Percentiles rank a stretch among this genome's conserved stretches.
phyloP scores from a whole-genome alignment of 1,284 basidiomycete genomes.

The Leccinum ponderosum region DNA sequence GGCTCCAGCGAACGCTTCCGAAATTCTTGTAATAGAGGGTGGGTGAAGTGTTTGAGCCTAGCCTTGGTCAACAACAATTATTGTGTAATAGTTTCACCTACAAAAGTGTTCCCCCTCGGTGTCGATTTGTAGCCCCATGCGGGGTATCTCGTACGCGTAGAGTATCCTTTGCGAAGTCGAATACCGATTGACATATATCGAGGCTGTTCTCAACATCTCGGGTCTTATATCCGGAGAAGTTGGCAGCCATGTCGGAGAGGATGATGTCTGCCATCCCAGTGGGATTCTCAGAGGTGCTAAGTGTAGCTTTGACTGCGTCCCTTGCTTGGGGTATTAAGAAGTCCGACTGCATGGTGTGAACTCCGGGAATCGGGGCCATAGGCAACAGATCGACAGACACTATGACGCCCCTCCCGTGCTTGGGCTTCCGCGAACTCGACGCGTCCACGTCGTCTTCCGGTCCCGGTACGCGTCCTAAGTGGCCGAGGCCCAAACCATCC shows the following conservation, averaged over 20 bases:
- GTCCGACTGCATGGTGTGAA: conserved; percentile 69
- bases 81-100: conserved; percentile 39
- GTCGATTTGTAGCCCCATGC: conserved; percentile 32
- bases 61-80: background rate
- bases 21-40: conserved; percentile 61
- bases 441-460: background rate
- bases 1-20: conserved; percentile 50
- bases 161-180: conserved; percentile 57
- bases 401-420: conserved; percentile 50
- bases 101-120: conserved; percentile 63
- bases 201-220: conserved; percentile 63
- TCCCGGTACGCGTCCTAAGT: background rate
- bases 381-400: conserved; percentile 75
- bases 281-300: conserved; percentile 38
- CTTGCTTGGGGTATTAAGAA: conserved; percentile 67
- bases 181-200: conserved; percentile 63
- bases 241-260: conserved; percentile 78
- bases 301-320: conserved; percentile 45
- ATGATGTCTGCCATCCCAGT: conserved; percentile 66
- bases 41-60: conserved; percentile 75
- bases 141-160: conserved; percentile 47
- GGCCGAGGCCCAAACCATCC: background rate
- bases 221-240: conserved; percentile 61
- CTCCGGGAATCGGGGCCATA: conserved; percentile 68
- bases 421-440: conserved; percentile 7